These are phyloP conservation scores for Saxophila tyrrhenica DNA, from an alignment of 495 filamentous ascomycete genomes.

Conservation along the genomic window DNA sequence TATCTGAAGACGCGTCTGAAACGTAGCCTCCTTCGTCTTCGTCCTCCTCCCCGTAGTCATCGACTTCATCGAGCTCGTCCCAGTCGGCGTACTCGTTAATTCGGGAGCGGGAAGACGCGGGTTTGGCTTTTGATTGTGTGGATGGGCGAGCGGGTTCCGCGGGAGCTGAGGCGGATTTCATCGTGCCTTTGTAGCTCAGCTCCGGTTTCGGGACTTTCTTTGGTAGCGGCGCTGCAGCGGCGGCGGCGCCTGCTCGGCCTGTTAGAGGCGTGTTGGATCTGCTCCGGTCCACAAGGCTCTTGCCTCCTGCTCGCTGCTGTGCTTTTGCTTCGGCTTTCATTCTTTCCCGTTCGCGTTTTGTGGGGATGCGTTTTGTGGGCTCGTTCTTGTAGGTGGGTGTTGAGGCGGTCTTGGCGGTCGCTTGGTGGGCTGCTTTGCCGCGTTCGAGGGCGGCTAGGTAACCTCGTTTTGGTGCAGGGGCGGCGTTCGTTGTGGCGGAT, in stretches of 20 bases:
- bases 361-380: too few species aligned
- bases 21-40: slow-evolving; percentile 44
- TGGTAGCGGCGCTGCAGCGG: background rate
- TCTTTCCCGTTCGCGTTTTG: slow-evolving; percentile 16
- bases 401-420: too few species aligned
- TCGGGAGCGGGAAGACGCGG: too few species aligned
- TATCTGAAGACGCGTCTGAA: slow-evolving; percentile 48
- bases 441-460: background rate
- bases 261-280: slow-evolving; percentile 10
- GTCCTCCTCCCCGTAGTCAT: slow-evolving; percentile 11
- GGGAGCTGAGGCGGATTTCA: slow-evolving; percentile 26
- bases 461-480: too few species aligned
- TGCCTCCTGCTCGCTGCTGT: slow-evolving; percentile 7
- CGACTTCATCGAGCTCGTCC: slow-evolving; percentile 23
- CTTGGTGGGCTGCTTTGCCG: background rate
- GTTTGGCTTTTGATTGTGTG: too few species aligned
- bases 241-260: background rate
- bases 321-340: slow-evolving; percentile 18
- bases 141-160: slow-evolving; percentile 23
- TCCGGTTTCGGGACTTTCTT: slow-evolving; percentile 22
- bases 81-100: slow-evolving; percentile 28
- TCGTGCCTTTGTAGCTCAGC: slow-evolving; percentile 49
- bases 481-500: background rate
- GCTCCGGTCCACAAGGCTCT: slow-evolving; percentile 4
- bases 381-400: too few species aligned